phyloP scores from a whole-genome alignment of 1,284 basidiomycete species.

The Tilletia setariae region DNA sequence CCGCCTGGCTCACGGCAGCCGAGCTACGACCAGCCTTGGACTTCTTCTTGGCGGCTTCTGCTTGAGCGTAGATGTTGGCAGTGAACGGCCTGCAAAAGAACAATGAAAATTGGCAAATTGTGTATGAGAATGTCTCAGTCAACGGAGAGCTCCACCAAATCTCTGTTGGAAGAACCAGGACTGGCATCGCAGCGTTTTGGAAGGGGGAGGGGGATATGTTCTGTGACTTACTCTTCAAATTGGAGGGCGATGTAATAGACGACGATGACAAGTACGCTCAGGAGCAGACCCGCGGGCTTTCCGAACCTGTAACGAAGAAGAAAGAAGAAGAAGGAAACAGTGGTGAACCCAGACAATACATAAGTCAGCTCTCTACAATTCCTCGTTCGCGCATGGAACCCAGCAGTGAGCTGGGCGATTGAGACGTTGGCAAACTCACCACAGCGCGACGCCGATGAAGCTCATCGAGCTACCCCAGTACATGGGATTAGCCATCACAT shows the following conservation, averaged over 20 bases:
- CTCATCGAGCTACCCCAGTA: conserved; percentile 60
- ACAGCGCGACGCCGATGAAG: conserved; percentile 50
- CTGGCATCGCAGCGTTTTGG: too few species aligned
- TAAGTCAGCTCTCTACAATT: neutral
- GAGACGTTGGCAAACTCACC: too few species aligned
- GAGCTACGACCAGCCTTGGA: neutral
- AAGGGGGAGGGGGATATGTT: neutral
- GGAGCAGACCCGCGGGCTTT: conserved; percentile 49
- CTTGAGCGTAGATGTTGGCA: conserved; percentile 46
- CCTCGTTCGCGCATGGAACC: neutral
- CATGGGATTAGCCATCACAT: conserved; percentile 89
- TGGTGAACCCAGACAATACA: neutral
- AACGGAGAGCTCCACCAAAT: too few species aligned
- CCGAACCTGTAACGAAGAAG: conserved; percentile 27
- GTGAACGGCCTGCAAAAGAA: conserved; percentile 42
- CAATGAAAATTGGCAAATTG: too few species aligned
- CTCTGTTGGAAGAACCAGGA: too few species aligned
- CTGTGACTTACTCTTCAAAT: conserved; percentile 42
- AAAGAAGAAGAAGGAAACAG: neutral
- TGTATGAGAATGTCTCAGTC: too few species aligned
- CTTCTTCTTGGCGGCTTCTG: conserved; percentile 37
- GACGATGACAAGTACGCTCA: conserved; percentile 47
- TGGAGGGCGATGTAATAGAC: conserved; percentile 46
- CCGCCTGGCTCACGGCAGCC: neutral
- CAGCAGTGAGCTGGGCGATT: too few species aligned